Evolutionary conservation across 2,329 filamentous ascomycete genomes (phyloP).

Genomic region (Xenosphaeropsis pyriputrescens): DNA sequence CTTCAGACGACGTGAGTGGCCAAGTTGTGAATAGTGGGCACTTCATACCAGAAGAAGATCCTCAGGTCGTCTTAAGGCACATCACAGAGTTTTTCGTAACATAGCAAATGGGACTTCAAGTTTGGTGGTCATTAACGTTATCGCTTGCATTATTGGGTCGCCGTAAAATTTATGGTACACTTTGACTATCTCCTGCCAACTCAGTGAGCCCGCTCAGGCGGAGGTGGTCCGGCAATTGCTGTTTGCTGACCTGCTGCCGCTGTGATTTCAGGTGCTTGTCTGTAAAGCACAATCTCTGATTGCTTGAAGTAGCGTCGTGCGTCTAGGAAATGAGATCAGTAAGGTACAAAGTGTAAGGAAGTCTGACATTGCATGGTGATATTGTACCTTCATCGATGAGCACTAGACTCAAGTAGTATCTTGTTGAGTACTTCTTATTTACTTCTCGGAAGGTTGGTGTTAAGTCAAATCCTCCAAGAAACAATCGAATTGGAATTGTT

Average conservation of each 20-base stretch:
- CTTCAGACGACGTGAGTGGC: slow-evolving; percentile 22
- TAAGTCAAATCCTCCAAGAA: slow-evolving; percentile 92
- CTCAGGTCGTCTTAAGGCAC: slow-evolving; percentile 16
- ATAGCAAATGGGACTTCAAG: too few relatives aligned
- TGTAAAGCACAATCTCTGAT: slow-evolving; percentile 92
- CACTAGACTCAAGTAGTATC: slow-evolving; percentile 93
- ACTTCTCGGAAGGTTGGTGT: slow-evolving; percentile 98
- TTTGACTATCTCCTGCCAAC: too few relatives aligned
- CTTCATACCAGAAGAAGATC: slow-evolving; percentile 35
- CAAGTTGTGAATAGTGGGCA: slow-evolving; percentile 29
- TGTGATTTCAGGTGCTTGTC: slow-evolving; percentile 53
- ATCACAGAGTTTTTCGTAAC: slow-evolving; percentile 23
- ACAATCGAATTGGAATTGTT: slow-evolving; percentile 92
- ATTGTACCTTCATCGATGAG: slow-evolving; percentile 76
- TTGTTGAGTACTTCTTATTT: slow-evolving; percentile 98
- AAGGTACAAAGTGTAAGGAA: too few relatives aligned
- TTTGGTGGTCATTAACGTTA: too few relatives aligned
- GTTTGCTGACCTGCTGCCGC: slow-evolving; percentile 17
- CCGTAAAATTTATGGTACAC: too few relatives aligned
- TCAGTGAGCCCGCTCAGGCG: slow-evolving; percentile 12
- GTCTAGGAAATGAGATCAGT: slow-evolving; percentile 34
- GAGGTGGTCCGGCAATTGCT: slow-evolving; percentile 17
- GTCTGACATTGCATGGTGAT: not conserved
- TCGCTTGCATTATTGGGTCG: too few relatives aligned
- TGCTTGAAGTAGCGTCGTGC: slow-evolving; percentile 98